These are phyloP conservation scores for Maudiozyma pseudohumilis DNA, from an alignment of 805 yeast species.

Conservation along the genomic window DNA sequence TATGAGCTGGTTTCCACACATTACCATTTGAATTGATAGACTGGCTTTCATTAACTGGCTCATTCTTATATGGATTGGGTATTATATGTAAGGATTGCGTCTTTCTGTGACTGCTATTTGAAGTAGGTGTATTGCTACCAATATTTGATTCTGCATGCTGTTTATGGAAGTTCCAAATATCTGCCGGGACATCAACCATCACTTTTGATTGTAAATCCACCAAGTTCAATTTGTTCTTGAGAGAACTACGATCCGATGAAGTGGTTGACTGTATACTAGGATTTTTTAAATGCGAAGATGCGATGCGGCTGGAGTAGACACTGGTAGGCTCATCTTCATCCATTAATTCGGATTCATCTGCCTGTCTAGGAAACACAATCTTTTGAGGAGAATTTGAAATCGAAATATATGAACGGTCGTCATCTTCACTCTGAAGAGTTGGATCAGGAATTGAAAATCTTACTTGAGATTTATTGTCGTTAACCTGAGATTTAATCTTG, in stretches of 20 bases:
- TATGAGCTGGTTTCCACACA: slow-evolving; percentile 4
- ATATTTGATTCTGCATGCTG: neutral
- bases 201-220: slow-evolving; percentile 22
- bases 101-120: slow-evolving; percentile 5
- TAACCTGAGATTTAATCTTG: slow-evolving; percentile 2
- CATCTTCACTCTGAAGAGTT: neutral
- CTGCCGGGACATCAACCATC: slow-evolving; percentile 25
- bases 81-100: neutral
- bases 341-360: neutral
- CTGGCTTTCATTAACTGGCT: neutral
- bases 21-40: no score
- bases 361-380: slow-evolving; percentile 23
- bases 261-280: neutral
- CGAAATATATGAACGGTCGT: slow-evolving; percentile 1
- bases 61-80: neutral
- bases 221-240: slow-evolving; percentile 11
- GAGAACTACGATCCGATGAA: neutral
- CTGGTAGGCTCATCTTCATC: neutral
- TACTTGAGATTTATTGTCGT: slow-evolving; percentile 19
- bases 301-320: neutral
- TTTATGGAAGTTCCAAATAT: slow-evolving; percentile 24
- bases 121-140: neutral
- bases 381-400: slow-evolving; percentile 18
- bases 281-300: neutral
- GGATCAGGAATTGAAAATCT: slow-evolving; percentile 24